Evolutionary conservation across 441 rosid genomes (phyloP).

Genomic region (Gossypium lobatum): DNA sequence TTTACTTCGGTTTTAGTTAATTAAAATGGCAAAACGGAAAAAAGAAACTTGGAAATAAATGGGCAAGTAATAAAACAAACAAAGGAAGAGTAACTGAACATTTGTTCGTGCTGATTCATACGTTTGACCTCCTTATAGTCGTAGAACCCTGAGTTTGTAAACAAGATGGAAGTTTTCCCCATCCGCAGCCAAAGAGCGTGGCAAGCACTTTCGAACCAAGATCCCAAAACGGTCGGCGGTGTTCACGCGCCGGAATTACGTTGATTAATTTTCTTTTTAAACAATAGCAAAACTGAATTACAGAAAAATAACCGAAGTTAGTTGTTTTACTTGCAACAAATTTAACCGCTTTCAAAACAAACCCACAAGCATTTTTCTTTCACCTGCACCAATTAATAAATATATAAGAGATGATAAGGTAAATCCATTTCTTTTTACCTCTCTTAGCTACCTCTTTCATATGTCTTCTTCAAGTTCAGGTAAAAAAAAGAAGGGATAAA

Average conservation of each 20-base stretch:
- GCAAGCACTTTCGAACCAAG: background rate
- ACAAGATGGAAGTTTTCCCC: background rate
- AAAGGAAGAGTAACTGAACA: conserved; percentile 31
- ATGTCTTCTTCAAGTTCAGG: background rate
- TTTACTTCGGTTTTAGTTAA: background rate
- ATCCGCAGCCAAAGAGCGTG: conserved; percentile 12
- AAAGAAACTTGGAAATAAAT: background rate
- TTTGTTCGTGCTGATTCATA: conserved; percentile 29
- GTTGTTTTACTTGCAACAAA: conserved; percentile 28
- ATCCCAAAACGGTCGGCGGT: background rate
- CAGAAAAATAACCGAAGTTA: conserved; percentile 23
- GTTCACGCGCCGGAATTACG: background rate
- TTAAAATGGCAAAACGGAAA: background rate
- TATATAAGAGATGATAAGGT: conserved; percentile 1
- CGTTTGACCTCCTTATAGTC: conserved; percentile 32
- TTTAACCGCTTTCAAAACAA: conserved; percentile 37
- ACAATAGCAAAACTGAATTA: background rate
- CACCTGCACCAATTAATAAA: conserved; percentile 3
- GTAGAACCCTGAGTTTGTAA: conserved; percentile 25
- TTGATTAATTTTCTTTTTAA: conserved; percentile 2
- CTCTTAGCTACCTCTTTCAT: background rate
- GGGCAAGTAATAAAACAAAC: conserved; percentile 11
- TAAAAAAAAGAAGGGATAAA: background rate
- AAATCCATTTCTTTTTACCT: background rate
- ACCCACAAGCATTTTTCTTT: conserved; percentile 15